Conservation (phyloP, 139 green algal genomes). For the Micromonas commoda region DNA sequence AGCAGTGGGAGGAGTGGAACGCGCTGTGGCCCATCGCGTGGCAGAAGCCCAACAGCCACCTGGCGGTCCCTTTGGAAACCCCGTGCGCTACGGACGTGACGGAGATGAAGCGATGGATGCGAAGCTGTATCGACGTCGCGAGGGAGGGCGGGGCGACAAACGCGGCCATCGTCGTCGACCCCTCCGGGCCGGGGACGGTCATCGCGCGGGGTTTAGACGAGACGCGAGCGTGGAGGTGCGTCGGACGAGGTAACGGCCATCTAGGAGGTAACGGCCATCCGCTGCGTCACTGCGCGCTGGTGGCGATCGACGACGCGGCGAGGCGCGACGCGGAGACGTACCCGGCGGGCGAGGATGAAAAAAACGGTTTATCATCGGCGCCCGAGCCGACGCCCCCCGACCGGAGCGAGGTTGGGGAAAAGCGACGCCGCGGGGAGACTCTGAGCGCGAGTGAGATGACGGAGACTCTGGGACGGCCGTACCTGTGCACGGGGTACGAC, state of each 20-base stretch:
- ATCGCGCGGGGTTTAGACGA: not conserved
- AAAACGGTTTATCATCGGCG: not conserved
- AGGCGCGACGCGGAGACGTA: not conserved
- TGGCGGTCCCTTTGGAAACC: not conserved
- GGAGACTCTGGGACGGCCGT: constrained; percentile 38
- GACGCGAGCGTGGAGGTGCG: not conserved
- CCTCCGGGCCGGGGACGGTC: not conserved
- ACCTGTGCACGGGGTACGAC: constrained; percentile 91
- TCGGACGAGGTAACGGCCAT: not conserved
- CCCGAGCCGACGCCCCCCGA: not conserved
- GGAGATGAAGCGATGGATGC: not conserved
- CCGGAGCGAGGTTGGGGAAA: not conserved
- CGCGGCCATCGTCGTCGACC: constrained; percentile 5
- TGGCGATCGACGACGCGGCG: not conserved
- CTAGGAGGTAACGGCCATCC: not conserved
- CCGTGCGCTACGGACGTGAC: not conserved
- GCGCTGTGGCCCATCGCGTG: constrained; percentile 7
- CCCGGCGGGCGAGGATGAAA: not conserved
- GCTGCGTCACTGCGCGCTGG: constrained; percentile 1
- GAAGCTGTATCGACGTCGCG: not conserved
- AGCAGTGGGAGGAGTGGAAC: constrained; percentile 7
- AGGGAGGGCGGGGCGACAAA: not conserved
- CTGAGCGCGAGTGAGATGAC: not conserved
- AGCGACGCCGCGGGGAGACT: not conserved
- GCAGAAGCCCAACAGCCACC: not conserved